A percentile compares a stretch with the other conserved stretches of the same genome.
Evolutionary conservation across 2,329 filamentous ascomycete species (phyloP).

Genomic region (Sporothrix dimorphospora): DNA sequence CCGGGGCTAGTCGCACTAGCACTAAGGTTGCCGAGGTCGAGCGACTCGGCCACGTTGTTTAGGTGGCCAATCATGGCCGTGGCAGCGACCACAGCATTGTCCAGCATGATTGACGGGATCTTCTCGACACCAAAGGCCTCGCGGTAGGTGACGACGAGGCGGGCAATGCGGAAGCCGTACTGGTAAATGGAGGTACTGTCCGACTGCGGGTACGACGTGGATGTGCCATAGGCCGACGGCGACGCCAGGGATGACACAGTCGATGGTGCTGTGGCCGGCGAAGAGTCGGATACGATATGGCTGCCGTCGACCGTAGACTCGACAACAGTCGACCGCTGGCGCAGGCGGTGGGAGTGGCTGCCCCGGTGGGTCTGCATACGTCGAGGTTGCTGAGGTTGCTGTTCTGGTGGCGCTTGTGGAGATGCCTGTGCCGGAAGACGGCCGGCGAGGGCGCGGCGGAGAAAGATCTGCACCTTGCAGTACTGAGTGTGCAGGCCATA

Average conservation of each 20-base stretch:
- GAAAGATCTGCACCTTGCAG: conserved; percentile 28
- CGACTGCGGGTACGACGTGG: not conserved
- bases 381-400: not conserved
- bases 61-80: conserved; percentile 26
- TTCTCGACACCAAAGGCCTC: conserved; percentile 29
- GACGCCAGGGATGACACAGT: not conserved
- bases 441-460: conserved; percentile 10
- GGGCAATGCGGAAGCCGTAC: conserved; percentile 24
- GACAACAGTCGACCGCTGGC: not conserved
- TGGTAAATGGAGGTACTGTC: conserved; percentile 23
- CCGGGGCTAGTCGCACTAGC: not conserved
- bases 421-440: not conserved
- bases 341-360: conserved; percentile 1
- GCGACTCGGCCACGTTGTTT: not conserved
- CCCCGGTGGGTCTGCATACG: not conserved
- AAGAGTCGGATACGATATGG: not conserved
- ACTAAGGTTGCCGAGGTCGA: not conserved
- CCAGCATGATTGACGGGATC: conserved; percentile 29
- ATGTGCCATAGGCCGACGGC: not conserved
- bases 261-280: not conserved
- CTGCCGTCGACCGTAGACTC: not conserved
- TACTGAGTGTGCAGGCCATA: conserved; percentile 27
- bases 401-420: not conserved
- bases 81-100: conserved; percentile 28
- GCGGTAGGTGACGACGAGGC: conserved; percentile 27